These are phyloP conservation scores for Cyclotella atomus DNA, from an alignment of 108 stramenopile species.

Conservation along the genomic window DNA sequence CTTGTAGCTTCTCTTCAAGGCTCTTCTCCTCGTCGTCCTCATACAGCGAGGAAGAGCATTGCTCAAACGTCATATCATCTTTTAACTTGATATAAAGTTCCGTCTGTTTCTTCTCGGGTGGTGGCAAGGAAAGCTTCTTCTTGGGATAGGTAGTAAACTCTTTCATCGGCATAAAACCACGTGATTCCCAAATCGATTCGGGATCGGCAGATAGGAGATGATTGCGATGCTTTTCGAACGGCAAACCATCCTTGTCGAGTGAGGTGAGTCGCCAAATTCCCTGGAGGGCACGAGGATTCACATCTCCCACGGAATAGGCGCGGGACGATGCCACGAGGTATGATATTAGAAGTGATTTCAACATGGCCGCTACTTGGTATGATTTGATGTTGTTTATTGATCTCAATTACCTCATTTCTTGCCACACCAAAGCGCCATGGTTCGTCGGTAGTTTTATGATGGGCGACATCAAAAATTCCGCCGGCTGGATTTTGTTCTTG, in stretches of 20 bases:
- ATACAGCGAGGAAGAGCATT: slow-evolving; percentile 48
- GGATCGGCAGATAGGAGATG: slow-evolving; percentile 30
- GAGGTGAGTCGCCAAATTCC: slow-evolving; percentile 74
- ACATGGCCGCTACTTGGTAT: neutral
- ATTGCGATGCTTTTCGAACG: slow-evolving; percentile 42
- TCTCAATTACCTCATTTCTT: too few relatives aligned
- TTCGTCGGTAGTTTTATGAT: neutral
- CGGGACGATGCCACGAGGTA: neutral
- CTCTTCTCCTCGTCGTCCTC: slow-evolving; percentile 32
- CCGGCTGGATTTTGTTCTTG: neutral
- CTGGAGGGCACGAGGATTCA: slow-evolving; percentile 71
- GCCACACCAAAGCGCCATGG: neutral
- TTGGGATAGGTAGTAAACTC: slow-evolving; percentile 84
- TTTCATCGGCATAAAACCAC: slow-evolving; percentile 60
- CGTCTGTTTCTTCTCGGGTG: slow-evolving; percentile 35
- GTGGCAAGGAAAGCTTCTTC: slow-evolving; percentile 12
- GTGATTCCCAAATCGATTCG: slow-evolving; percentile 21
- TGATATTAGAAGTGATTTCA: neutral
- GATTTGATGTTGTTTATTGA: neutral
- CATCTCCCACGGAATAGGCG: slow-evolving; percentile 52
- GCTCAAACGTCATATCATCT: slow-evolving; percentile 79
- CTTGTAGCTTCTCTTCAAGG: slow-evolving; percentile 32
- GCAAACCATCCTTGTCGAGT: slow-evolving; percentile 40
- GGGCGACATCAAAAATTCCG: slow-evolving; percentile 10
- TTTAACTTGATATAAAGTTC: slow-evolving; percentile 82